Base-by-base conservation (phyloP, 2,329 filamentous ascomycete species). In the Fusarium camptoceras region DNA sequence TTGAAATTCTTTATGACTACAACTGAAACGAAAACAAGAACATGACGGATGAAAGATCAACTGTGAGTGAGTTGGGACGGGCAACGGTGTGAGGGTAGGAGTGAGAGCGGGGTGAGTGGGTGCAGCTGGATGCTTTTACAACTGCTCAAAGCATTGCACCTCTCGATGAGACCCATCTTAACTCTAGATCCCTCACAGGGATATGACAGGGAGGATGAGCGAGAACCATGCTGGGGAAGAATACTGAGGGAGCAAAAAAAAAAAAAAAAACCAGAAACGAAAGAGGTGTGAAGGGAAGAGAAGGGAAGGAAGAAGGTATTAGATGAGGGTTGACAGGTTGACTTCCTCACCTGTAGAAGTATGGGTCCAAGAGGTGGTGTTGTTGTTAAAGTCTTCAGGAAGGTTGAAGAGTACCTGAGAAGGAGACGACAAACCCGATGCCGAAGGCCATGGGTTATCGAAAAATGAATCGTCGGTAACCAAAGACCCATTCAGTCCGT, bases 261-360 rank as follows among this genome's bases (percentile, higher is more conserved):
- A 24, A 54, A 31, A 43, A 43, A 48, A 34, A 39, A 57, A 43
- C 49, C 43, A 24, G 55, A 31, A 43, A 43, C 27, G 48, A 34
- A 27, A 48, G 31, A 46, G 27, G 53, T 28, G 47, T 39, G 44
- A 64, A 55, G 37, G 43, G 46, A 43, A 37, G 34, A 20, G 27
- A 28, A 50, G 43, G 46, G 41, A 37, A 30, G 22, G 27, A 28
- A 50, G 30, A 42, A 47, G 34, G 49, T 18, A 47, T 55, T 46
- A 51, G 49, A 60, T 50, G 42, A 58, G 61, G 56, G 50, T 44
- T 53, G 56, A 58, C 55, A 59, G 51, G 46, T 59, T 56, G 64
- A 48, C 55, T 71, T 74, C 44, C 73, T 75, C 59, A 75, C 73
- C 73, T 75, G 71, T 51, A 51, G 68, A 59, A 48, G 55, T 42